Percentiles rank a stretch among this genome's conserved stretches.
Evolutionary conservation across 306 rosid species (phyloP).

Genomic region (Vigna hirtella): DNA sequence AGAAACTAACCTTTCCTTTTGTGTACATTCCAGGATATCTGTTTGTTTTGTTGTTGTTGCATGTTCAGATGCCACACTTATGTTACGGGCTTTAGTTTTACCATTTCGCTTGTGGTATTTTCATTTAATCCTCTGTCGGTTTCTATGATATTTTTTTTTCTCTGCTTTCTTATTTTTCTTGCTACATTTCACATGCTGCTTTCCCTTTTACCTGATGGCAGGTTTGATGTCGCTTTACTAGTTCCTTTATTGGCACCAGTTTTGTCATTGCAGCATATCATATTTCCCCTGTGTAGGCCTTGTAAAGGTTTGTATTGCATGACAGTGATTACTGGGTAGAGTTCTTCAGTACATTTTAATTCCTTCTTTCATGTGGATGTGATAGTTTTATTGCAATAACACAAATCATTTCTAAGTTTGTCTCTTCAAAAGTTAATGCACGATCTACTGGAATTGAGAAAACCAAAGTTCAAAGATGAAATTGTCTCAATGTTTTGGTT

Average conservation of each 20-base stretch:
- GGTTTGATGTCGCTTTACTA: conserved; percentile 87
- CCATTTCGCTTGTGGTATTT: conserved; percentile 89
- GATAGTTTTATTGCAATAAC: conserved; percentile 29
- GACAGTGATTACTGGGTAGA: conserved; percentile 13
- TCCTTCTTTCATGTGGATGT: conserved; percentile 33
- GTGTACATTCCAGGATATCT: conserved; percentile 70
- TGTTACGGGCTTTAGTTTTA: conserved; percentile 79
- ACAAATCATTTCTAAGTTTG: not conserved
- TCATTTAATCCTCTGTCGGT: conserved; percentile 28
- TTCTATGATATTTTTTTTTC: conserved; percentile 17
- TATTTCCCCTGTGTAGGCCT: conserved; percentile 56
- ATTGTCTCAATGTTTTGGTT: conserved; percentile 34
- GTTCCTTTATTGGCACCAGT: conserved; percentile 82
- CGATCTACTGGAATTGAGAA: conserved; percentile 27
- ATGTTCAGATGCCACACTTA: conserved; percentile 92
- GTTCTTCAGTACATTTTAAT: conserved; percentile 19
- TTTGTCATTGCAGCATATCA: conserved; percentile 80
- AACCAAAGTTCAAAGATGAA: conserved; percentile 30
- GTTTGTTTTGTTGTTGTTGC: conserved; percentile 88
- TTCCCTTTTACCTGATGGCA: conserved; percentile 48
- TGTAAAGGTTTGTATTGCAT: conserved; percentile 65
- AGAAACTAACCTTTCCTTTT: conserved; percentile 16
- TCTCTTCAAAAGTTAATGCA: conserved; percentile 35
- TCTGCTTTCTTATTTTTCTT: conserved; percentile 9
- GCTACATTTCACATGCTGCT: conserved; percentile 3